Evolutionary conservation across 768 basidiomycete genomes (phyloP), one percentile per base, ranked within the genome.

Genomic region (Mycena latifolia): DNA sequence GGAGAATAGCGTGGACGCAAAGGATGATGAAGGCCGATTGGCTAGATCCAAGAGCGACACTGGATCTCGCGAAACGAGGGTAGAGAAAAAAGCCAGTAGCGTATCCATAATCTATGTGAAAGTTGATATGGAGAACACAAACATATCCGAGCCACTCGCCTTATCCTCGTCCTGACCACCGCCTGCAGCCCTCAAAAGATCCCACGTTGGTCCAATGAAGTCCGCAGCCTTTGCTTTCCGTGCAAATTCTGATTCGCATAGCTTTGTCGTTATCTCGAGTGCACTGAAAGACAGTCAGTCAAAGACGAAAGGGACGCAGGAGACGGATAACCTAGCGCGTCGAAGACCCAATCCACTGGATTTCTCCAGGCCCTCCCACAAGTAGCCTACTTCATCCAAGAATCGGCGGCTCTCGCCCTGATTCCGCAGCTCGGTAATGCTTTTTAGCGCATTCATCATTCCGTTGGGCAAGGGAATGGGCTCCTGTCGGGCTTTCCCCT

Each of bases 351-450:
- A 71, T 12, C 84, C 81, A 18, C 82, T 84, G 18, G 80, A 80
- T 12, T 76, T 70, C 28, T 88, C 86, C 77, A 95, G 84, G 0
- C 94, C 92, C 75, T 95, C 94, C 66, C 94, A 91, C 6, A 95
- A 77, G 77, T 94, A 95, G 0, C 94, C 94, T 3, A 94, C 86
- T 71, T 94, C 93, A 65, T 95, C 94, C 46, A 94, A 76, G 73
- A 95, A 95, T 18, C 92, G 81, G 66, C 93, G 82, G 58, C 83
- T 89, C 77, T 95, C 92, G 15, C 94, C 94, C 74, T 92, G 92
- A 72, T 86, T 91, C 61, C 93, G 79, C 41, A 95, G 80, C 67
- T 95, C 93, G 0, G 92, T 91, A 47, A 94, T 92, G 64, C 91
- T 93, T 77, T 91, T 91, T 53, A 92, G 72, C 35, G 91, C 89